Conservation (phyloP, 75 land plant species). For the Cryptomeria japonica region DNA sequence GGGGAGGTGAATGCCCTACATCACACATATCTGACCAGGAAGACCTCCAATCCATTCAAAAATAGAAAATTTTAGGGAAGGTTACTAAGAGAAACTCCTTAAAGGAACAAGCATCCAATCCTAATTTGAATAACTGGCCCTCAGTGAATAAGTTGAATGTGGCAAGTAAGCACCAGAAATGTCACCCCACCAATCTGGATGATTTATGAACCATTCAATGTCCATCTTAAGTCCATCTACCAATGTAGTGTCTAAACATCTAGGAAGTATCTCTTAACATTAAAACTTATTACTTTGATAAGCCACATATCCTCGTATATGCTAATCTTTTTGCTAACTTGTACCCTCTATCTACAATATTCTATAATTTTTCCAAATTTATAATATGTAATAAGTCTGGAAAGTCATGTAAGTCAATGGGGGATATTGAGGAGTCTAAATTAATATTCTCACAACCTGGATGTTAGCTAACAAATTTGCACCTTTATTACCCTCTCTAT, state of each 20-base stretch:
- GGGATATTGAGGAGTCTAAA: too few relatives aligned
- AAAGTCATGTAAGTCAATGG: too few relatives aligned
- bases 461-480: too few relatives aligned
- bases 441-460: too few relatives aligned
- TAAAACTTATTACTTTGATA: too few relatives aligned
- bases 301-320: too few relatives aligned
- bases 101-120: slow-evolving; percentile 12
- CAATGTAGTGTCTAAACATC: slow-evolving; percentile 73
- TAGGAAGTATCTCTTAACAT: slow-evolving; percentile 70
- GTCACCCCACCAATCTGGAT: slow-evolving; percentile 82
- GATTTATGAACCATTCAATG: slow-evolving; percentile 54
- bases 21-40: slow-evolving; percentile 57
- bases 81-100: slow-evolving; percentile 14
- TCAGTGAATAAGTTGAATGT: too few relatives aligned
- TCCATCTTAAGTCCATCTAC: slow-evolving; percentile 62
- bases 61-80: slow-evolving; percentile 51
- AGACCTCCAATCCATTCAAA: slow-evolving; percentile 75
- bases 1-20: slow-evolving; percentile 54
- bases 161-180: slow-evolving; percentile 66
- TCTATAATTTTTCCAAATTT: too few relatives aligned
- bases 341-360: too few relatives aligned
- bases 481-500: too few relatives aligned
- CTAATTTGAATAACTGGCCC: background rate
- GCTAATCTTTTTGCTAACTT: too few relatives aligned
- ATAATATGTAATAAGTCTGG: too few relatives aligned